Conservation (phyloP, 2,329 filamentous ascomycete genomes). For the Claviceps pusilla region DNA sequence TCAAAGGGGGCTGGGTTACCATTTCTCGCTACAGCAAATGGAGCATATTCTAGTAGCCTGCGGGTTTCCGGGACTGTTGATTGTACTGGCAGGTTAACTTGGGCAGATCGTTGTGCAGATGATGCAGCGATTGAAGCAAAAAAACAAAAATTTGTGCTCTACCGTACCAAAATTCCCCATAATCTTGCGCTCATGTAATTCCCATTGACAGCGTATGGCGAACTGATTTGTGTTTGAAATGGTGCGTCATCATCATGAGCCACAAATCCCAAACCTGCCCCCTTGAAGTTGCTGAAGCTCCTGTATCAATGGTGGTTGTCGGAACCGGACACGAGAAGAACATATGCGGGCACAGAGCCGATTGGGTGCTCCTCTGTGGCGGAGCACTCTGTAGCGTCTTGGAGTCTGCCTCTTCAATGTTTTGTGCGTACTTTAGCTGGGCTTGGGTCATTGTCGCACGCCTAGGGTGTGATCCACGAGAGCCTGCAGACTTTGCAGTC, state of each 20-base stretch:
- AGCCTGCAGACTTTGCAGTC: too few species aligned
- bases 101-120: slow-evolving; percentile 6
- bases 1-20: slow-evolving; percentile 13
- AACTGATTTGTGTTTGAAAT: neutral
- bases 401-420: too few species aligned
- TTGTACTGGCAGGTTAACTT: slow-evolving; percentile 15
- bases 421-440: too few species aligned
- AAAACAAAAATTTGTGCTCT: neutral
- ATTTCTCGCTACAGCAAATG: slow-evolving; percentile 15
- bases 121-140: slow-evolving; percentile 4
- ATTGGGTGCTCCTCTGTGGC: neutral
- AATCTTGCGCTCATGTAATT: neutral
- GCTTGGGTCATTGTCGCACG: too few species aligned
- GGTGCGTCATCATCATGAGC: neutral
- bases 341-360: neutral
- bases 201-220: neutral
- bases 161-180: neutral
- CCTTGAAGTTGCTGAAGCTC: too few species aligned
- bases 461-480: too few species aligned
- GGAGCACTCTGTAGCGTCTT: neutral
- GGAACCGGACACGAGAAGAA: too few species aligned
- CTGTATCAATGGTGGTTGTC: too few species aligned
- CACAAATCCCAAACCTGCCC: too few species aligned
- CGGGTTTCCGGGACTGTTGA: slow-evolving; percentile 11
- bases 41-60: slow-evolving; percentile 15